Conservation (phyloP, 164 flowering plant genomes). For the Saururus chinensis region DNA sequence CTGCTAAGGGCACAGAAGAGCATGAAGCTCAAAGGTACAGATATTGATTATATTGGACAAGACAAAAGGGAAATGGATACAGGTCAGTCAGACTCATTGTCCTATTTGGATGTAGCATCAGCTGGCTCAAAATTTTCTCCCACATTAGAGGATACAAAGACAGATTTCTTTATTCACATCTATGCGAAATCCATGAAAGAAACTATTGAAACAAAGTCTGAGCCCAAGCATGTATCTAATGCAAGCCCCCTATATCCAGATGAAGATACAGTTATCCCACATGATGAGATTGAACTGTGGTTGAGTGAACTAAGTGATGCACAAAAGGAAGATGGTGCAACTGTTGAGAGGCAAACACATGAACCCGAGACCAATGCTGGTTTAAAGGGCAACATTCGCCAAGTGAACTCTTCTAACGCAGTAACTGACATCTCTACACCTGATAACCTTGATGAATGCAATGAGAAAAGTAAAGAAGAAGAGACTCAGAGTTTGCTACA, state of each 20-base stretch:
- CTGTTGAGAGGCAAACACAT: background rate
- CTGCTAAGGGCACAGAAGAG: slow-evolving; percentile 36
- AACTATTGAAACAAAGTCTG: background rate
- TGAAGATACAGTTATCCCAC: background rate
- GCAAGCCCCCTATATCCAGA: background rate
- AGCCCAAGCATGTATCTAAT: background rate
- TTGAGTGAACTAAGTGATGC: background rate
- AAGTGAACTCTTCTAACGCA: background rate
- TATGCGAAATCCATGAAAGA: slow-evolving; percentile 17
- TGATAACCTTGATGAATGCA: background rate
- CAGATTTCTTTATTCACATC: slow-evolving; percentile 24
- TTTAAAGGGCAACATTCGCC: background rate
- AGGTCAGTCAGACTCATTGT: slow-evolving; percentile 1
- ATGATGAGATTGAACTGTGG: slow-evolving; percentile 1
- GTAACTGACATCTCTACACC: background rate
- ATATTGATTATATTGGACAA: slow-evolving; percentile 10
- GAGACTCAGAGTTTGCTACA: background rate
- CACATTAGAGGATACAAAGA: background rate
- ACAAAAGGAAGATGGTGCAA: background rate
- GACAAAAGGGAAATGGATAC: background rate
- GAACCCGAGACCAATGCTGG: background rate
- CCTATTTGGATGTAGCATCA: background rate
- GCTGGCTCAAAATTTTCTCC: background rate
- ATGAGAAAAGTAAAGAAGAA: background rate
- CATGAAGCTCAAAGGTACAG: slow-evolving; percentile 18